Conservation (phyloP, 2,329 filamentous ascomycete genomes). For the Macroventuria anomochaeta region DNA sequence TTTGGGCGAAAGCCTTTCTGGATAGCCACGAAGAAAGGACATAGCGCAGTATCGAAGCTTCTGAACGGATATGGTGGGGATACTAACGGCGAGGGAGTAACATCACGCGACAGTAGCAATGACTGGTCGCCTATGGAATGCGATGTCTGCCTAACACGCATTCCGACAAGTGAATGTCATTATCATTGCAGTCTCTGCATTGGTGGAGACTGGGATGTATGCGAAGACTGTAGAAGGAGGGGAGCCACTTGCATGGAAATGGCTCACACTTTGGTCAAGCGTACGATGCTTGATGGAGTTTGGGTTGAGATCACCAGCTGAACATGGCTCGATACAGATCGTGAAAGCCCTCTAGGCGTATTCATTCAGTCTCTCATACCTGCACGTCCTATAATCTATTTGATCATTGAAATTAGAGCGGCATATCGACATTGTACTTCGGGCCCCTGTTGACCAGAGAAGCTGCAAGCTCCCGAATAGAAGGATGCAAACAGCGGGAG, state of each 20-base stretch:
- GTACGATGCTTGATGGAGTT: background rate
- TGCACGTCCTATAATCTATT: too few relatives aligned
- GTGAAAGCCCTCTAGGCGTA: too few relatives aligned
- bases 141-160: background rate
- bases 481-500: too few relatives aligned
- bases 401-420: too few relatives aligned
- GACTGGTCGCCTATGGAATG: background rate
- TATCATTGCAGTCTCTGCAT: background rate
- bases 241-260: background rate
- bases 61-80: background rate
- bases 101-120: background rate
- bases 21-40: slow-evolving; percentile 6
- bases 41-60: slow-evolving; percentile 3
- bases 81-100: background rate
- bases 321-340: background rate
- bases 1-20: slow-evolving; percentile 5
- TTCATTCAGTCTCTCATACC: too few relatives aligned
- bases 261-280: background rate
- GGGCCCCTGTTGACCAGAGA: too few relatives aligned
- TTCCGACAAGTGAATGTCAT: background rate
- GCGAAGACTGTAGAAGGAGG: background rate
- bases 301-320: background rate
- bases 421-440: too few relatives aligned
- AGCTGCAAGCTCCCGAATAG: too few relatives aligned
- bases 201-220: background rate